These are phyloP conservation scores for Beta vulgaris DNA, from an alignment of 148 eudicot species.

Conservation along the genomic window DNA sequence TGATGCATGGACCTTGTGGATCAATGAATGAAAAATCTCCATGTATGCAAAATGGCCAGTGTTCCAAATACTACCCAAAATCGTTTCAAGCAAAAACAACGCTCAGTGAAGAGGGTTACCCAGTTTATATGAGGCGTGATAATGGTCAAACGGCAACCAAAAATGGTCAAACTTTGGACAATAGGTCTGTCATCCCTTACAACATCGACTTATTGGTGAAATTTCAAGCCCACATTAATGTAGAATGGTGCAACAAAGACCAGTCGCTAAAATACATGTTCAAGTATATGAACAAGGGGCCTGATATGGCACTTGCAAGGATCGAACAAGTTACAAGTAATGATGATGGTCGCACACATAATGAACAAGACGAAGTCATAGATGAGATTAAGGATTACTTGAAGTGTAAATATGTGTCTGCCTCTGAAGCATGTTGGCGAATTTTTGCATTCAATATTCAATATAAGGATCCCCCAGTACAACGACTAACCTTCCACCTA, in stretches of 20 bases:
- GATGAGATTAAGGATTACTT: too few relatives aligned
- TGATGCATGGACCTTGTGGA: constrained; percentile 18
- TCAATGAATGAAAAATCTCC: not conserved
- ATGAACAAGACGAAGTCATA: too few relatives aligned
- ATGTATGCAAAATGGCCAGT: not conserved
- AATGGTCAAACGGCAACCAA: not conserved
- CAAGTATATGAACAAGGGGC: constrained; percentile 17
- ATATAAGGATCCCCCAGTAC: not conserved
- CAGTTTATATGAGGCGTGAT: not conserved
- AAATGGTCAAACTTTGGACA: not conserved
- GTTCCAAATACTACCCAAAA: not conserved
- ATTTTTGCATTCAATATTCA: not conserved
- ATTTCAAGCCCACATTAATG: constrained; percentile 10
- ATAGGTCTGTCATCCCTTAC: constrained; percentile 4
- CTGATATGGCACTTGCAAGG: constrained; percentile 23
- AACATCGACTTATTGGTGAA: constrained; percentile 6
- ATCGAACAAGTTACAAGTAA: not conserved
- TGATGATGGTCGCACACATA: too few relatives aligned
- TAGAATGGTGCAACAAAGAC: constrained; percentile 10
- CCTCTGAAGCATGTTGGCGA: constrained; percentile 6
- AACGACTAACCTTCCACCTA: not conserved
- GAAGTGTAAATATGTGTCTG: constrained; percentile 11
- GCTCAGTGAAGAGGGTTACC: not conserved
- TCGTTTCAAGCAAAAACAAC: not conserved
- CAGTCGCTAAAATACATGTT: not conserved